Conservation (phyloP, 768 basidiomycete genomes). For the Megacollybia marginata region DNA sequence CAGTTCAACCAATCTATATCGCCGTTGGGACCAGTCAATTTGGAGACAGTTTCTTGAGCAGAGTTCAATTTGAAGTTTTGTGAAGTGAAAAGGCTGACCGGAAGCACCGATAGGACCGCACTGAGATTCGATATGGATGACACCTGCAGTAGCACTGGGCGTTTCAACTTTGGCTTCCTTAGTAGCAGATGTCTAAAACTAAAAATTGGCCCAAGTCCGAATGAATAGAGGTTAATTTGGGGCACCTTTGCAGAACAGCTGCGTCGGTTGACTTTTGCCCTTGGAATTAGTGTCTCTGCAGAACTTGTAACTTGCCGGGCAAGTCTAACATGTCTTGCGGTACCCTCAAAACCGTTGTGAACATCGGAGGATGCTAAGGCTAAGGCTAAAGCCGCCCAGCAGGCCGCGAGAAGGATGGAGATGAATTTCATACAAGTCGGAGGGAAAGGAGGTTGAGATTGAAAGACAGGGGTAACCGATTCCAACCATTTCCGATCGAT, state of each 20-base stretch:
- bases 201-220: no score
- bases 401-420: constrained; percentile 30
- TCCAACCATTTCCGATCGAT: no score
- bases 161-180: background rate
- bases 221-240: no score
- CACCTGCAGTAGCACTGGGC: constrained; percentile 5
- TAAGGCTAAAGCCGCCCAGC: constrained; percentile 18
- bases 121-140: constrained; percentile 28
- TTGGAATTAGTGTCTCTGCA: no score
- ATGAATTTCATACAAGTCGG: constrained; percentile 37
- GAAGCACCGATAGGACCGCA: constrained; percentile 49
- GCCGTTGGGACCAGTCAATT: constrained; percentile 57
- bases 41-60: constrained; percentile 40
- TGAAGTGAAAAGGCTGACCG: constrained; percentile 21
- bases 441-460: constrained; percentile 3
- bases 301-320: constrained; percentile 18
- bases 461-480: no score
- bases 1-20: constrained; percentile 73
- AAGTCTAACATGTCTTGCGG: constrained; percentile 29
- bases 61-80: constrained; percentile 3
- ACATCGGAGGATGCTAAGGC: constrained; percentile 23
- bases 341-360: constrained; percentile 14
- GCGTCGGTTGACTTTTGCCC: no score
- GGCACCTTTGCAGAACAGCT: no score
- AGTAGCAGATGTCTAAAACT: no score